A percentile compares a stretch with the other conserved stretches of the same genome.
Evolutionary conservation across 1,284 basidiomycete species (phyloP).

Genomic region (Lentinula novae-zelandiae): DNA sequence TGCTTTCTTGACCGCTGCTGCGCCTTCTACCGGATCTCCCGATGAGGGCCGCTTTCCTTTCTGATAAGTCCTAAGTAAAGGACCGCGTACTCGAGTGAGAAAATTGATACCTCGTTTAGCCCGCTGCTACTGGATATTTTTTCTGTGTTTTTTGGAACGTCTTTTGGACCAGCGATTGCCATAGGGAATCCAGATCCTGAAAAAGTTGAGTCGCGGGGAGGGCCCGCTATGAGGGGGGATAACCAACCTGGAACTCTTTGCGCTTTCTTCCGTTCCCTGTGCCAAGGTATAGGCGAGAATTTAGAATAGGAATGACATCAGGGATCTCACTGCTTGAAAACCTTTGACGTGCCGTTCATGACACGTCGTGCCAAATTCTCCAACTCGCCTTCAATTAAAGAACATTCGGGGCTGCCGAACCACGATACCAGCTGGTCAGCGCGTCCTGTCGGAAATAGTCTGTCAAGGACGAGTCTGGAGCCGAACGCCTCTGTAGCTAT

Average conservation of each 20-base stretch:
- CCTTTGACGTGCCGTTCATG: not conserved
- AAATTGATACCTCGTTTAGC: not conserved
- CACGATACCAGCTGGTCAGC: not conserved
- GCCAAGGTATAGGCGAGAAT: not conserved
- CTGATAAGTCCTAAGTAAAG: not conserved
- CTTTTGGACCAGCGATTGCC: not conserved
- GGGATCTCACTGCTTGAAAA: not conserved
- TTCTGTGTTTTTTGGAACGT: not conserved
- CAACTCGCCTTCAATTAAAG: not conserved
- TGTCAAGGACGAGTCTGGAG: not conserved
- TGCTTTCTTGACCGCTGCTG: not conserved
- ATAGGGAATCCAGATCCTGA: not conserved
- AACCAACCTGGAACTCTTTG: not conserved
- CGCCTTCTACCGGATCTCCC: not conserved
- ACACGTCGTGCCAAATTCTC: not conserved
- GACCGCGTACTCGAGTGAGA: not conserved
- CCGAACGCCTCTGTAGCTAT: not conserved
- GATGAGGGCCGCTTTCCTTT: not conserved
- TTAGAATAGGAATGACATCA: not conserved
- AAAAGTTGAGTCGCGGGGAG: not conserved
- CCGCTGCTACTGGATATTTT: not conserved
- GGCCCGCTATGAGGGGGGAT: not conserved
- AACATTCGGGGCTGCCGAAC: not conserved
- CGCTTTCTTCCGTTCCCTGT: not conserved
- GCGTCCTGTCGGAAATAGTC: not conserved